A percentile compares a stretch with the other conserved stretches of the same genome.
These are phyloP conservation scores for Turritis glabra DNA, from an alignment of 345 rosid genomes.

Conservation along the genomic window DNA sequence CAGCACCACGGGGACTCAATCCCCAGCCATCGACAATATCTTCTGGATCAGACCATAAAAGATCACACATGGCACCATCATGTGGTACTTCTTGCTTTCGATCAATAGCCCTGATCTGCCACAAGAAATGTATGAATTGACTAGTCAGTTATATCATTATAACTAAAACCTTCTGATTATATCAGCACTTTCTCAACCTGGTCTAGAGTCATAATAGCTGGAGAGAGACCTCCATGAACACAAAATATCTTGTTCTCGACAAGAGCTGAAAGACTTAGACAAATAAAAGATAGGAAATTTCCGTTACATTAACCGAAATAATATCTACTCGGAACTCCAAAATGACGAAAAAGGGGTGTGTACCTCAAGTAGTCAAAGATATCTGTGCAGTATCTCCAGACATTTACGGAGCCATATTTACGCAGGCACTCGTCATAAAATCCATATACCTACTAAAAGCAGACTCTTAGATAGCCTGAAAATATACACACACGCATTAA, in stretches of 20 bases:
- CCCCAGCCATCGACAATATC: conserved; percentile 98
- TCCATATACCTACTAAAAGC: conserved; percentile 70
- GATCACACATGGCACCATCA: conserved; percentile 98
- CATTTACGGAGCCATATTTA: conserved; percentile 89
- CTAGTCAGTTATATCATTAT: conserved; percentile 3
- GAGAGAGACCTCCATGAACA: conserved; percentile 96
- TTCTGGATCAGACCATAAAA: conserved; percentile 96
- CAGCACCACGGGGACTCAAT: conserved; percentile 94
- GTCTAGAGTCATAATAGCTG: conserved; percentile 74
- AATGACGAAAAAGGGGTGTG: not conserved
- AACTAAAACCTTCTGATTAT: conserved; percentile 14
- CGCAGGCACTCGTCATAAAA: conserved; percentile 92
- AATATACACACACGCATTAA: conserved; percentile 8
- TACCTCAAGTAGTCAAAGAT: conserved; percentile 93
- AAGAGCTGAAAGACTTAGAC: conserved; percentile 74
- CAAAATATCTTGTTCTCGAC: conserved; percentile 87
- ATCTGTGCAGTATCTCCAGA: conserved; percentile 96
- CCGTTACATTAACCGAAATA: not conserved
- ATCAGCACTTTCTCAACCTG: conserved; percentile 59
- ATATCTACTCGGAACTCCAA: not conserved
- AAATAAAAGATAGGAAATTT: conserved; percentile 12
- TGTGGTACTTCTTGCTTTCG: conserved; percentile 98
- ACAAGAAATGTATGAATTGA: conserved; percentile 14
- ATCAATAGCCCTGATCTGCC: conserved; percentile 82
- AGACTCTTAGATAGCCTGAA: not conserved